Evolutionary conservation across 2,329 filamentous ascomycete species (phyloP).

Genomic region (Tolypocladium nubicola): DNA sequence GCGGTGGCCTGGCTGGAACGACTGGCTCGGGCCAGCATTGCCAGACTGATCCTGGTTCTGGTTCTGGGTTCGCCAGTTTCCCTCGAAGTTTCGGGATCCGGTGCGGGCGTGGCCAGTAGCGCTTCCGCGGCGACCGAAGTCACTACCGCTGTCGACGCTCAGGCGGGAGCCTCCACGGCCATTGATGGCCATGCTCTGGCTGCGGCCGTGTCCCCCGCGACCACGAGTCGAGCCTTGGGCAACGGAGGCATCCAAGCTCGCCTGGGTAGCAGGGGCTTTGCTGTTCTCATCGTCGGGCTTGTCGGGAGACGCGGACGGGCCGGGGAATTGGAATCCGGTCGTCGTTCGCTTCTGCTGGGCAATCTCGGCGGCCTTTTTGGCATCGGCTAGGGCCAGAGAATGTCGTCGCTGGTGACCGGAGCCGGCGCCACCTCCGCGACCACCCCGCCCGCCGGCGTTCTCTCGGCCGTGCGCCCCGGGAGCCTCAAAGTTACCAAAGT

Average conservation of each 20-base stretch:
- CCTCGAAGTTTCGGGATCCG: slow-evolving; percentile 88
- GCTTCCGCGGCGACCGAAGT: slow-evolving; percentile 64
- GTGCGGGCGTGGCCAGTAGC: slow-evolving; percentile 58
- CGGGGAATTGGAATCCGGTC: slow-evolving; percentile 88
- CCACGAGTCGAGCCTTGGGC: slow-evolving; percentile 36
- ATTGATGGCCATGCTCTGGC: slow-evolving; percentile 83
- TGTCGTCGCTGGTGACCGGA: slow-evolving; percentile 87
- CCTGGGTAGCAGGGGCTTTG: slow-evolving; percentile 13
- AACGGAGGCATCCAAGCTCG: slow-evolving; percentile 21
- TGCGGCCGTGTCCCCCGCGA: slow-evolving; percentile 57
- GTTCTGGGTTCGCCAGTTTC: slow-evolving; percentile 86
- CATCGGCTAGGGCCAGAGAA: slow-evolving; percentile 87
- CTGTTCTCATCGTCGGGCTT: slow-evolving; percentile 42
- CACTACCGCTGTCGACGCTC: slow-evolving; percentile 45
- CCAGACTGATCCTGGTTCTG: slow-evolving; percentile 49
- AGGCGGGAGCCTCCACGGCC: slow-evolving; percentile 59
- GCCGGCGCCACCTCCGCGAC: slow-evolving; percentile 55
- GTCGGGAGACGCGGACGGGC: slow-evolving; percentile 56
- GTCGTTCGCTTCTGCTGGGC: slow-evolving; percentile 95
- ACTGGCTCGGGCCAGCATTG: slow-evolving; percentile 45
- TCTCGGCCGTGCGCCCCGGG: slow-evolving; percentile 27
- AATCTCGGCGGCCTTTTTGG: slow-evolving; percentile 93
- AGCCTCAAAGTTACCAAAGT: slow-evolving; percentile 70
- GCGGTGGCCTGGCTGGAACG: slow-evolving; percentile 90
- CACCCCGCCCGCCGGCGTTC: slow-evolving; percentile 47